These are phyloP conservation scores for Aristolochia californica DNA, from an alignment of 164 flowering plant genomes.

Conservation along the genomic window DNA sequence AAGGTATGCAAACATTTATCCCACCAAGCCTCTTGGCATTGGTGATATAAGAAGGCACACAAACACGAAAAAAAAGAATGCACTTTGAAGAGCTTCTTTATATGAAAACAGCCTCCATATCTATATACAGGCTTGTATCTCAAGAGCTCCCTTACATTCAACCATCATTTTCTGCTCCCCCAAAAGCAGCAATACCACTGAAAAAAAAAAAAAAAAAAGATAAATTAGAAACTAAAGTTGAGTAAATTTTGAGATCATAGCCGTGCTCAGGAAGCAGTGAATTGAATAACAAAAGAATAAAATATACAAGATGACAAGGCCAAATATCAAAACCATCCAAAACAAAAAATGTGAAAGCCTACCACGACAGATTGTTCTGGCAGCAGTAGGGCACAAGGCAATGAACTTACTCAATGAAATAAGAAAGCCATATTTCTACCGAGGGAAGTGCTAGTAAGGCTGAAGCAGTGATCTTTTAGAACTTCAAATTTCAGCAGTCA, in stretches of 20 bases:
- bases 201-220: not conserved
- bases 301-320: no score
- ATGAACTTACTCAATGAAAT: no score
- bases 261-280: no score
- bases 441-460: no score
- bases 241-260: no score
- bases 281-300: no score
- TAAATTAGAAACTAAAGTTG: not conserved
- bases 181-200: slow-evolving; percentile 44
- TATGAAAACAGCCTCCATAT: not conserved
- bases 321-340: not conserved
- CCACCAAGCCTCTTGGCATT: not conserved
- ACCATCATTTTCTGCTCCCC: slow-evolving; percentile 27
- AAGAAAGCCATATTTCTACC: no score
- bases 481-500: not conserved
- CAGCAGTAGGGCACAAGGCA: no score
- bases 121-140: slow-evolving; percentile 19
- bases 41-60: not conserved
- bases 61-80: not conserved
- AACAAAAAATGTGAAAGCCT: not conserved
- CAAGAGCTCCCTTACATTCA: not conserved
- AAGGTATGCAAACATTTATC: not conserved
- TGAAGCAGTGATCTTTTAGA: no score
- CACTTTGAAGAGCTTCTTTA: not conserved
- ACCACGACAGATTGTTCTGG: no score